Base-by-base conservation (phyloP, 2,329 filamentous ascomycete genomes). In the Plectosphaerella plurivora region DNA sequence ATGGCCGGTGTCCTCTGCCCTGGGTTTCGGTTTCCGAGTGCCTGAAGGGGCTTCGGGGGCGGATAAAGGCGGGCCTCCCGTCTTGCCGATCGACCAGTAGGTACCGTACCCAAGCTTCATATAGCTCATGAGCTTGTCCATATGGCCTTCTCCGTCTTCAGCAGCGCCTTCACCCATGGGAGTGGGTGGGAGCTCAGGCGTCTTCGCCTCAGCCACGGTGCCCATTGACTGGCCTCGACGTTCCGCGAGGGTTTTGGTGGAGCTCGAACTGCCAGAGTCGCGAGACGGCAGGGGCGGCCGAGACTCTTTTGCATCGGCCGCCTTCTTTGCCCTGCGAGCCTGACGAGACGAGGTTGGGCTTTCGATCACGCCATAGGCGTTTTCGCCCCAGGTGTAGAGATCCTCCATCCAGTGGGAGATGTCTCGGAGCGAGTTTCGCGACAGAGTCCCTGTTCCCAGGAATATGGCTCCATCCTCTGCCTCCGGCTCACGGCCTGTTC, bases 351-450 rank as follows among this genome's bases (percentile, higher is more conserved):
- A 86, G 2, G 80, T 82, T 14, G 91, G 88, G 58, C 90, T 91
- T 36, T 95, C 88, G 50, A 82, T 81, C 7, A 97, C 82, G 4
- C 92, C 93, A 65, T 96, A 97, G 2, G 93, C 86, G 62, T 88
- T 80, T 50, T 89, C 84, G 2, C 92, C 93, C 76, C 91, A 90
- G 28, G 78, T 85, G 67, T 94, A 96, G 3, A 97, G 78, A 62
- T 89, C 88, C 67, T 95, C 89, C 78, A 94, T 87, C 93, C 93
- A 97, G 51, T 87, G 82, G 1, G 88, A 87, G 24, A 97, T 66
- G 60, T 87, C 84, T 47, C 84, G 78, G 45, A 96, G 63, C 0
- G 90, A 93, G 16, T 78, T 78, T 51, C 84, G 79, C 12, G 88
- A 87, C 45, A 97, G 67, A 8, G 83, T 81, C 3, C 91, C 91